Conservation (phyloP, 2,329 filamentous ascomycete species). For the Pseudocercospora vitis region DNA sequence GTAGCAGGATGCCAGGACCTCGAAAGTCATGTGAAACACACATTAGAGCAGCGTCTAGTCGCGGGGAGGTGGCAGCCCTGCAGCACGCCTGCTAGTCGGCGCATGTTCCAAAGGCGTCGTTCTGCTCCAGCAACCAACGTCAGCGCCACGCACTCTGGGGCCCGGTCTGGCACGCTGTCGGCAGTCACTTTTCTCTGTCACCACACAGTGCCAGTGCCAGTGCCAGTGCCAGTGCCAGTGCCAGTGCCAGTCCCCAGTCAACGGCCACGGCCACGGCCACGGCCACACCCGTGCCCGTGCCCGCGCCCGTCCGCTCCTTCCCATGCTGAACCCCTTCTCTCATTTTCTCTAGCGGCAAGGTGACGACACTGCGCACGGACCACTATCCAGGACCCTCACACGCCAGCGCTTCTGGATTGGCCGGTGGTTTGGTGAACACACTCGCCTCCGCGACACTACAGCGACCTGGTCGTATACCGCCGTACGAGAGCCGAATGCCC, state of each 20-base stretch:
- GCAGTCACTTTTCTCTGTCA: too few relatives aligned
- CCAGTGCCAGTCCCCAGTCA: too few relatives aligned
- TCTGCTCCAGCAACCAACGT: not conserved
- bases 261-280: too few relatives aligned
- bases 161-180: too few relatives aligned
- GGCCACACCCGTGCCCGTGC: too few relatives aligned
- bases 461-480: constrained; percentile 11
- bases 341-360: not conserved
- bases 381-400: not conserved
- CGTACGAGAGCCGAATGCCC: not conserved
- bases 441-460: not conserved
- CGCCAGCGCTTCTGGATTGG: constrained; percentile 9
- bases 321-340: not conserved
- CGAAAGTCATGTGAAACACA: constrained; percentile 4
- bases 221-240: too few relatives aligned
- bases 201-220: too few relatives aligned
- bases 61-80: constrained; percentile 5
- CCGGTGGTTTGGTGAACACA: constrained; percentile 5
- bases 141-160: too few relatives aligned
- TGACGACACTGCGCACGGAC: not conserved
- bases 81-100: not conserved
- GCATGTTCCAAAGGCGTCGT: not conserved
- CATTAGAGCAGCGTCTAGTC: constrained; percentile 6
- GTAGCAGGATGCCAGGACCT: not conserved
- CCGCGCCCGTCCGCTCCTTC: not conserved